Base-by-base conservation (phyloP, 2,329 filamentous ascomycete species). In the Beauveria scarabaeidicola region DNA sequence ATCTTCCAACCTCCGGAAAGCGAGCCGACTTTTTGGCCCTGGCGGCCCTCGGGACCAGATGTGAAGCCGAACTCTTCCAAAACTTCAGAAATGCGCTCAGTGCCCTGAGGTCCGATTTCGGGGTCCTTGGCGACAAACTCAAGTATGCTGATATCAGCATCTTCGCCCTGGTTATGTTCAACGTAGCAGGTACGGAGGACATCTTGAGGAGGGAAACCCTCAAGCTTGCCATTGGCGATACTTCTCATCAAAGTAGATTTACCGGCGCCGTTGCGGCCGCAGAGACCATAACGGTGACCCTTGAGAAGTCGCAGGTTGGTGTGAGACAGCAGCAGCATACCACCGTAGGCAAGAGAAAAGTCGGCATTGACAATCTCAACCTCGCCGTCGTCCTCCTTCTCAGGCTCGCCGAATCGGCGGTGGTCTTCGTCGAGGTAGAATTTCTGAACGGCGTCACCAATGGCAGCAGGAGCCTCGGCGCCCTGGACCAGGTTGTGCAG, bases 1-100 rank as follows among this genome's bases (percentile, higher is more conserved):
- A 99, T 99, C 84, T 97, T 97, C 94, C 94, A 99, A 72, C 94
- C 94, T 76, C 94, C 94, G 47, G 94, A 97, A 40, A 99, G 78
- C 21, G 93, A 97, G 66, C 94, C 94, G 61, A 99, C 94, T 68
- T 88, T 90, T 72, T 97, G 86, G 6, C 87, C 82, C 74, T 97
- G 94, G 62, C 91, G 86, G 61, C 93, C 94, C 65, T 94, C 89
- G 0, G 91, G 91, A 3, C 93, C 93, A 63, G 89, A 76, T 23
- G 90, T 95, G 77, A 99, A 99, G 47, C 95, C 95, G 68, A 99
- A 94, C 73, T 97, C 92, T 53, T 86, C 82, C 63, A 99, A 77
- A 62, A 97, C 93, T 61, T 84, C 80, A 2, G 87, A 87, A 66
- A 99, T 96, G 64, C 90, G 88, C 66, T 94, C 89, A 46, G 76